Percentiles rank a stretch among this genome's conserved stretches.
phyloP scores from a whole-genome alignment of 23 red algal genomes.

The Gracilaria gracilis region DNA sequence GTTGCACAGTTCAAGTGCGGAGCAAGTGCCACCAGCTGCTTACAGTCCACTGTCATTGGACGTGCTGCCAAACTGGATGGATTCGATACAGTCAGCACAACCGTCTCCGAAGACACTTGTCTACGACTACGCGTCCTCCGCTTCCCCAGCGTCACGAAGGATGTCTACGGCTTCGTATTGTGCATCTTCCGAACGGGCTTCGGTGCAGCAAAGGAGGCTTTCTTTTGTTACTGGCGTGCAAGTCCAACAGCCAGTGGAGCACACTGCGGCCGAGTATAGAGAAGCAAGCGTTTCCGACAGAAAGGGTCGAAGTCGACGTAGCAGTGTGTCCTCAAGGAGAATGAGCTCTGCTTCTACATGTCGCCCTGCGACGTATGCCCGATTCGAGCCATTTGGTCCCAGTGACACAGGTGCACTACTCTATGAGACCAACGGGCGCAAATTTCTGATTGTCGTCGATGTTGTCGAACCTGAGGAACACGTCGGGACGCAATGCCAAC shows the following conservation, averaged over 20 bases:
- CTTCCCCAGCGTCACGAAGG: slow-evolving; percentile 43
- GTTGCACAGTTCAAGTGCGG: not conserved
- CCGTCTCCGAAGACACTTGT: slow-evolving; percentile 13
- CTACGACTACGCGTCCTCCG: slow-evolving; percentile 35
- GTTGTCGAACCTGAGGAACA: slow-evolving; percentile 15
- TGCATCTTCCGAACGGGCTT: slow-evolving; percentile 1
- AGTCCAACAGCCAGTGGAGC: not conserved
- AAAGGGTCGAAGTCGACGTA: slow-evolving; percentile 18
- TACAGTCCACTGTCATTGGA: not conserved
- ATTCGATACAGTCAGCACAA: not conserved
- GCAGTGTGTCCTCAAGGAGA: slow-evolving; percentile 17
- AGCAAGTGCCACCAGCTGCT: not conserved
- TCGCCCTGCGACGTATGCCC: slow-evolving; percentile 22
- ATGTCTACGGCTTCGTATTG: slow-evolving; percentile 27
- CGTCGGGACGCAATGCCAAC: slow-evolving; percentile 42
- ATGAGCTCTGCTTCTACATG: not conserved
- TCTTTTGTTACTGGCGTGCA: slow-evolving; percentile 37
- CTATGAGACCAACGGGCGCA: slow-evolving; percentile 7
- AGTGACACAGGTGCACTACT: slow-evolving; percentile 17
- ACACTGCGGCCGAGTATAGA: not conserved
- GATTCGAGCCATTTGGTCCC: slow-evolving; percentile 16
- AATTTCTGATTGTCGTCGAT: slow-evolving; percentile 44
- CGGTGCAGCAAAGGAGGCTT: not conserved
- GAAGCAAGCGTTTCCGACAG: slow-evolving; percentile 11
- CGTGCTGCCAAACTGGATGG: not conserved